Conservation (phyloP, 768 basidiomycete species). For the Russula virescens region DNA sequence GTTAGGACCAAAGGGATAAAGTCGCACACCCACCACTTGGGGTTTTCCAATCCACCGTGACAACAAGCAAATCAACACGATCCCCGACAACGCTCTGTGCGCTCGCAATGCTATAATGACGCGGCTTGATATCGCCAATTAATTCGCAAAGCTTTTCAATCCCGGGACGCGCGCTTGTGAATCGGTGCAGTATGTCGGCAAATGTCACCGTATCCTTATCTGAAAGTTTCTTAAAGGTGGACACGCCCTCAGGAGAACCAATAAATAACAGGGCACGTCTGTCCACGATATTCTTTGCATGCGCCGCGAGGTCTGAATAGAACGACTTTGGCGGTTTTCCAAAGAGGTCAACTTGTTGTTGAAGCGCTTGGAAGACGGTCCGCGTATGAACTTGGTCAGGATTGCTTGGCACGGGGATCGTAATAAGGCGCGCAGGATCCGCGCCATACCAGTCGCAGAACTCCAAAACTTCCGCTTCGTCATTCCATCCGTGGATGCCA, state of each 20-base stretch:
- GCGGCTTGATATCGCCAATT: slow-evolving; percentile 95
- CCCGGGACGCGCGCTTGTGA: slow-evolving; percentile 70
- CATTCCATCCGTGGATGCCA: slow-evolving; percentile 98
- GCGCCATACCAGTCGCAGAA: slow-evolving; percentile 93
- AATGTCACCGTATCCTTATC: slow-evolving; percentile 96
- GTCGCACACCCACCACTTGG: slow-evolving; percentile 59
- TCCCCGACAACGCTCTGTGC: slow-evolving; percentile 94
- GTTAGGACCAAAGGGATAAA: not conserved
- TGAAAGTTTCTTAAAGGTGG: slow-evolving; percentile 91
- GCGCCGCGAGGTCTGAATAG: slow-evolving; percentile 78
- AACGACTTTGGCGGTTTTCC: slow-evolving; percentile 95
- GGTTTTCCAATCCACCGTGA: slow-evolving; percentile 91
- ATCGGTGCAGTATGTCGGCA: slow-evolving; percentile 75
- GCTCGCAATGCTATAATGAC: slow-evolving; percentile 99
- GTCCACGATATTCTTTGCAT: slow-evolving; percentile 63
- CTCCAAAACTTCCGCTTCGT: slow-evolving; percentile 75
- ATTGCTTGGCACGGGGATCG: slow-evolving; percentile 63
- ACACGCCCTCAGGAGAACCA: slow-evolving; percentile 81
- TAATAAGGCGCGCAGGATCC: slow-evolving; percentile 71
- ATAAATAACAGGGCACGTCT: slow-evolving; percentile 88
- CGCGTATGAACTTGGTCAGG: slow-evolving; percentile 79
- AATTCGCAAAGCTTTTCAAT: slow-evolving; percentile 84
- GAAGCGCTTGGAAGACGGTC: slow-evolving; percentile 86
- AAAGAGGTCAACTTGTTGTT: slow-evolving; percentile 92
- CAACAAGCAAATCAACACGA: slow-evolving; percentile 89